Evolutionary conservation across 2,329 filamentous ascomycete species (phyloP), one percentile per base, ranked within the genome.

Genomic region (Alternaria panax): DNA sequence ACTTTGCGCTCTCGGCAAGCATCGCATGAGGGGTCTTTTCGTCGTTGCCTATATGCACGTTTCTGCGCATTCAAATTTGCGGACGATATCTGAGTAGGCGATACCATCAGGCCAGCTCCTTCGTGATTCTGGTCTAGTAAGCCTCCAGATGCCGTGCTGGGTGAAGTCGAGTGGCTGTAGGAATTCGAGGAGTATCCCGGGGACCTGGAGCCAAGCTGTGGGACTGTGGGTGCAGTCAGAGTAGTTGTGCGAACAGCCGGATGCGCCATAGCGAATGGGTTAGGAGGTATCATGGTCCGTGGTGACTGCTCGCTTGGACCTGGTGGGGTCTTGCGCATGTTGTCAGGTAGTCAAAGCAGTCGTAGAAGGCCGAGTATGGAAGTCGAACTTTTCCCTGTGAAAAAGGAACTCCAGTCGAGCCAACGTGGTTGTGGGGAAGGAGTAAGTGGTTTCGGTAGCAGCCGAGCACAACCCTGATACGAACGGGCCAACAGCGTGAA

Each of bases 1-100:
- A 89, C 87, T 79, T 90, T 90, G 46, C 87, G 84, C 74, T 99
- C 95, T 60, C 95, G 87, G 77, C 95, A 99, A 51, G 95, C 95
- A 82, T 99, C 95, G 78, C 95, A 99, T 74, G 93, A 98, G 1
- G 95, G 95, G 72, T 99, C 95, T 76, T 99, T 99, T 68, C 95
- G 87, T 67, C 95, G 85, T 78, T 99, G 95, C 24, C 95, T 88
- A 81, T 98, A 99, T 3, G 95, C 94, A 74, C 95, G 85, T 79
- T 98, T 98, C 78, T 96, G 92, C 30, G 90, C 87, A 68, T 91
- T 90, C 65, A 86, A 77, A 69, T 83, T 84, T 36, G 85, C 81
- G 24, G 82, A 78, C 24, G 75, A 78, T 47, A 75, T 79, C 67
- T 73, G 79, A 45, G 66, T 79, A 32, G 66, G 81, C 56, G 71